These are phyloP conservation scores for Diaporthe citrichinensis DNA, from an alignment of 2,329 filamentous ascomycete species.

Conservation along the genomic window DNA sequence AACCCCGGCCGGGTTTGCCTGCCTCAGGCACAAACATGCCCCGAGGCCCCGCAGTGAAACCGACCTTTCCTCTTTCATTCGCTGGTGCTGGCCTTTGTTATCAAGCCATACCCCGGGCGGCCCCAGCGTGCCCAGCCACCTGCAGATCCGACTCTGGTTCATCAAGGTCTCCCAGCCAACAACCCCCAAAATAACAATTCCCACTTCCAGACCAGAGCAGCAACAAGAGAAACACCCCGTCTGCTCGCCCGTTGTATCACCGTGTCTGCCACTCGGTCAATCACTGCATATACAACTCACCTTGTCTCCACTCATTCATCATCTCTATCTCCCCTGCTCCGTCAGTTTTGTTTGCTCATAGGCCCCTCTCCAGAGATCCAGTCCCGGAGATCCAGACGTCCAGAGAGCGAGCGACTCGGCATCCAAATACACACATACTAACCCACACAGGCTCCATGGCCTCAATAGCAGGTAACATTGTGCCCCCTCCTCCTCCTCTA, in stretches of 20 bases:
- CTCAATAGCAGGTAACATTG: conserved; percentile 39
- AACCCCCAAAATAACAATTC: conserved; percentile 33
- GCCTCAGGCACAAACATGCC: conserved; percentile 32
- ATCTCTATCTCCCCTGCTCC: conserved; percentile 33
- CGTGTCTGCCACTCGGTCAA: conserved; percentile 17
- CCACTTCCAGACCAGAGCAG: conserved; percentile 33
- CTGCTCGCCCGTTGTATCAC: conserved; percentile 30
- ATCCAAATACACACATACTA: conserved; percentile 31
- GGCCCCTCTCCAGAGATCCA: conserved; percentile 12
- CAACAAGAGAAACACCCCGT: conserved; percentile 27
- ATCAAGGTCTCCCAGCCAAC: conserved; percentile 34
- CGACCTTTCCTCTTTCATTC: conserved; percentile 29
- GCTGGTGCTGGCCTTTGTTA: conserved; percentile 28
- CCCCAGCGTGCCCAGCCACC: conserved; percentile 28
- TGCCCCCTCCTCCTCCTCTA: not conserved
- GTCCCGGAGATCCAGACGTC: conserved; percentile 1
- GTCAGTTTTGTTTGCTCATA: conserved; percentile 32
- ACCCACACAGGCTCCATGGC: conserved; percentile 37
- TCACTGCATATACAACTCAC: conserved; percentile 25
- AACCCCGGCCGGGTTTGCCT: not conserved
- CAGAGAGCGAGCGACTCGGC: conserved; percentile 19
- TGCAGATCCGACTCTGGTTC: conserved; percentile 33
- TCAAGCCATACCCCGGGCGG: conserved; percentile 32
- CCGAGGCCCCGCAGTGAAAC: conserved; percentile 35
- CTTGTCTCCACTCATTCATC: conserved; percentile 39